Evolutionary conservation across 257 asterid species (phyloP), one percentile per base, ranked within the genome.

Genomic region (Verbascum thapsus): DNA sequence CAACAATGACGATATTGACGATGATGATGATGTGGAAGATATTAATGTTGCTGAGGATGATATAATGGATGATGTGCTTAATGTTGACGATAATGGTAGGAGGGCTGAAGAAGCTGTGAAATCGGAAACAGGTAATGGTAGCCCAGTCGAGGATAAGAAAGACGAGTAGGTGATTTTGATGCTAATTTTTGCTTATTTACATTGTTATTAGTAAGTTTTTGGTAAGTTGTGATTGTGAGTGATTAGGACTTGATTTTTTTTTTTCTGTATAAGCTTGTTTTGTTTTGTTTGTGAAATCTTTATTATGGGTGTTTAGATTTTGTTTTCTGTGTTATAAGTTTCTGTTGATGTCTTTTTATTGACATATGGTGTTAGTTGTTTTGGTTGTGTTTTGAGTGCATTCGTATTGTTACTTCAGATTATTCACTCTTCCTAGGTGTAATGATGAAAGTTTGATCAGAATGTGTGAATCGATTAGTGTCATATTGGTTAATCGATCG

Each of bases 21-120:
- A 26, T 2, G 32, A 26, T 26, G n/a, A n/a, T n/a, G 96, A 94
- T 18, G 96, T 88, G 55, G 99, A 94, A 61, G 99, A 90, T 67
- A 94, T 94, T 54, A 90, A 90, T 55, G 95, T 71, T 3, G 97
- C 70, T 0, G 99, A 94, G 83, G 98, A 94, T 66, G 95, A 94
- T 69, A 81, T 85, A 88, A 85, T 94, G 91, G 99, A 90, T 40
- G 98, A 90, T 65, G 95, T 88, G 35, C 78, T 90, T 53, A 89
- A 61, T 17, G 95, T 78, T 9, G 96, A 87, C 57, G 97, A 83
- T 18, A 83, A 71, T 62, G 72, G 72, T 23, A 69, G 84, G 67
- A 77, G 88, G 71, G 79, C 63, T 30, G 96, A 71, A 4, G 91
- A n/a, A n/a, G n/a, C n/a, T n/a, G n/a, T n/a, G n/a, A n/a, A n/a